These are phyloP conservation scores for Aspergillus clavatus DNA, from an alignment of 2,329 filamentous ascomycete species.

Conservation along the genomic window DNA sequence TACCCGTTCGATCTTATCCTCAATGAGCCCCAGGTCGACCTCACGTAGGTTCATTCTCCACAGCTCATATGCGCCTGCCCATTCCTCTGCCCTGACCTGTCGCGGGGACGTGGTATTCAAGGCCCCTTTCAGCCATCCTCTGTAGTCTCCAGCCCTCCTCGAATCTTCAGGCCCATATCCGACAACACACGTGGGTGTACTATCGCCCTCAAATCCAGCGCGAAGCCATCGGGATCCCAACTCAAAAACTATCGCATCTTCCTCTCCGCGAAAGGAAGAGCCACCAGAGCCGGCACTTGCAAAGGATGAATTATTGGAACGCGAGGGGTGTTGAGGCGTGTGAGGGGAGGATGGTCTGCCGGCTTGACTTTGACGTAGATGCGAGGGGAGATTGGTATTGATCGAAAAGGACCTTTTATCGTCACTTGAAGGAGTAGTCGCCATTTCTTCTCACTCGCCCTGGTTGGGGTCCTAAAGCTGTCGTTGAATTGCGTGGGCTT, in stretches of 20 bases:
- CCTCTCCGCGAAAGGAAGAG: slow-evolving; percentile 62
- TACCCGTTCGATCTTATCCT: slow-evolving; percentile 80
- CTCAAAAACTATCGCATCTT: slow-evolving; percentile 80
- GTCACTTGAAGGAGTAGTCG: slow-evolving; percentile 23
- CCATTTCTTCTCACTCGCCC: slow-evolving; percentile 14
- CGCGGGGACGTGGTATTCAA: slow-evolving; percentile 34
- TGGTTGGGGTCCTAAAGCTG: not conserved
- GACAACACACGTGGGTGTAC: slow-evolving; percentile 64
- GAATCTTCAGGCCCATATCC: slow-evolving; percentile 71
- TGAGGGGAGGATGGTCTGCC: slow-evolving; percentile 49
- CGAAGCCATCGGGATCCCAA: slow-evolving; percentile 73
- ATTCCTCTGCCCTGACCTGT: slow-evolving; percentile 31
- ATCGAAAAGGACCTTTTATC: slow-evolving; percentile 19
- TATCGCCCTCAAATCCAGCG: slow-evolving; percentile 82
- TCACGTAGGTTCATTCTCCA: slow-evolving; percentile 72
- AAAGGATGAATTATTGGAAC: slow-evolving; percentile 47
- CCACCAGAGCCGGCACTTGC: slow-evolving; percentile 56
- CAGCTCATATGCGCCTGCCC: slow-evolving; percentile 58
- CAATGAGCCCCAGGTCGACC: slow-evolving; percentile 71
- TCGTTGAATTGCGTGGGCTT: slow-evolving; percentile 1
- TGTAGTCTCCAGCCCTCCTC: slow-evolving; percentile 74
- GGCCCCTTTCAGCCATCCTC: slow-evolving; percentile 60
- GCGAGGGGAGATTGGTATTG: slow-evolving; percentile 19
- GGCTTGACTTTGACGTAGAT: slow-evolving; percentile 27
- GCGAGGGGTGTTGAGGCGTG: slow-evolving; percentile 51